A percentile compares a stretch with the other conserved stretches of the same genome.
Evolutionary conservation across 2,329 filamentous ascomycete species (phyloP).

Genomic region (Penicillium brasilianum): DNA sequence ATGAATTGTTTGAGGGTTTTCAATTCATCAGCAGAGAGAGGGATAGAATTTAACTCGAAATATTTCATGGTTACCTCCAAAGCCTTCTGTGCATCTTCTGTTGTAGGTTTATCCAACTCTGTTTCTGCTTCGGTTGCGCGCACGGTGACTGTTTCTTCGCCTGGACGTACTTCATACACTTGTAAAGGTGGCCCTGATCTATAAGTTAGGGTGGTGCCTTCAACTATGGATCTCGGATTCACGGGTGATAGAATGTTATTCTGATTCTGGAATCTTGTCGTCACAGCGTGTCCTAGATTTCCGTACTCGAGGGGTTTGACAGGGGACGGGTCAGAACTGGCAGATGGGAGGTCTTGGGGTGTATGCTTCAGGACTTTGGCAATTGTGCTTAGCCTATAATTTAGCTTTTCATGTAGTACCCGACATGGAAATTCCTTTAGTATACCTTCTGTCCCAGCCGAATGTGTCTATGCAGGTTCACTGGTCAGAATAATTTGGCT

Average conservation of each 20-base stretch:
- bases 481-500: neutral
- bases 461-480: neutral
- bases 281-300: neutral
- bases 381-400: neutral
- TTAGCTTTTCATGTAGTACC: neutral
- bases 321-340: neutral
- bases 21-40: neutral
- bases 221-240: neutral
- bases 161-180: neutral
- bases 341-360: neutral
- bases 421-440: neutral
- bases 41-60: neutral
- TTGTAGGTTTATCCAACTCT: neutral
- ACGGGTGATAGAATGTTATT: neutral
- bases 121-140: neutral
- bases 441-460: neutral
- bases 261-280: neutral
- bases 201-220: neutral
- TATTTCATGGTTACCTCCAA: neutral
- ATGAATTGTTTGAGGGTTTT: neutral
- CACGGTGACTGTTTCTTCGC: neutral
- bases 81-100: conserved; percentile 1
- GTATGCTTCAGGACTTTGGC: neutral
- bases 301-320: neutral
- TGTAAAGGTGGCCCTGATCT: neutral